Percentiles rank a stretch among this genome's conserved stretches.
Conservation (phyloP, 768 basidiomycete genomes). For the Phlegmacium glaucopus region DNA sequence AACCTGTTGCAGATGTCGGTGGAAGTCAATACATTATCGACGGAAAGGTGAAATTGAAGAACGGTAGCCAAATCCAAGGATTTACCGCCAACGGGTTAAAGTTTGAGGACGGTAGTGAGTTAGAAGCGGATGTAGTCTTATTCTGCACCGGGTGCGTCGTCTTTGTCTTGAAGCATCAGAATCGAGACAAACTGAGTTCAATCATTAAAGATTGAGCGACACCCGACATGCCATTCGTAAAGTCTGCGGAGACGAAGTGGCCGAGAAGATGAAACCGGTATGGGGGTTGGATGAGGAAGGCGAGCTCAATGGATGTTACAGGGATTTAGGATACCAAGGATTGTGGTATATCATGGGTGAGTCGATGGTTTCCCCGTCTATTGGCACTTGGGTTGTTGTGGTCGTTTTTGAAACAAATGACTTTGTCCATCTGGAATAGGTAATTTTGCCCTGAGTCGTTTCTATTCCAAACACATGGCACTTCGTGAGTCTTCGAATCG, state of each 20-base stretch:
- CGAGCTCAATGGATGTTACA: slow-evolving; percentile 49
- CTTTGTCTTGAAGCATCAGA: too few species aligned
- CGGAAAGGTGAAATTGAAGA: slow-evolving; percentile 70
- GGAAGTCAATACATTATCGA: slow-evolving; percentile 60
- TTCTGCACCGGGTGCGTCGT: slow-evolving; percentile 52
- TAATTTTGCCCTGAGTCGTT: slow-evolving; percentile 23
- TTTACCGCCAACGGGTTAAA: slow-evolving; percentile 41
- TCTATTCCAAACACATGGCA: slow-evolving; percentile 59
- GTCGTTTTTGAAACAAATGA: too few species aligned
- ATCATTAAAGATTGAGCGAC: slow-evolving; percentile 46
- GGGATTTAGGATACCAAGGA: slow-evolving; percentile 47
- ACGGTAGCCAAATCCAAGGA: slow-evolving; percentile 44
- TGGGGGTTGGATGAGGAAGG: slow-evolving; percentile 70
- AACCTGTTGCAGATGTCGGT: slow-evolving; percentile 63
- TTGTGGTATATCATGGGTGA: slow-evolving; percentile 62
- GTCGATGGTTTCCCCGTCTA: too few species aligned
- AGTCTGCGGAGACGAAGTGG: slow-evolving; percentile 46
- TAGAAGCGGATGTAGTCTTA: slow-evolving; percentile 54
- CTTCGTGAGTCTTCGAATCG: slow-evolving; percentile 45
- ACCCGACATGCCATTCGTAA: slow-evolving; percentile 33
- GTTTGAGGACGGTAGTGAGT: slow-evolving; percentile 45
- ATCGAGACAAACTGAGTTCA: too few species aligned
- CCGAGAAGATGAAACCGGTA: slow-evolving; percentile 43
- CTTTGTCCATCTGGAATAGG: too few species aligned
- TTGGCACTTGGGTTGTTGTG: too few species aligned